phyloP scores from a whole-genome alignment of 2,329 filamentous ascomycete species.

The Cercospora sp. region DNA sequence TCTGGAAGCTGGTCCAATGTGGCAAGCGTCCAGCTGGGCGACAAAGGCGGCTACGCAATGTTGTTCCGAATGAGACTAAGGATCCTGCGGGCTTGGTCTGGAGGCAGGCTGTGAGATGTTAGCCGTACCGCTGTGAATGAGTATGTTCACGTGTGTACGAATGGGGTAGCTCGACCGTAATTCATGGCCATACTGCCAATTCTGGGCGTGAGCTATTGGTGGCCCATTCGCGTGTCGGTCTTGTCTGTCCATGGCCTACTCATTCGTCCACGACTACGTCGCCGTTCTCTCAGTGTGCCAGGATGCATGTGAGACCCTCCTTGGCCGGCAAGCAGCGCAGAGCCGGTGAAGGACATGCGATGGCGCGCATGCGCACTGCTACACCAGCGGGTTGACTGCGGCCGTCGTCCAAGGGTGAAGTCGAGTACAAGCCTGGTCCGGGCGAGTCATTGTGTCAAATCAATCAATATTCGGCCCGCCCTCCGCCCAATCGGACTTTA shows the following conservation, averaged over 20 bases:
- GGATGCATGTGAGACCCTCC: not conserved
- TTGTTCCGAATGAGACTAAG: not conserved
- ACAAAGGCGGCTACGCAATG: not conserved
- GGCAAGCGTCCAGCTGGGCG: not conserved
- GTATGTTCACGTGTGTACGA: not conserved
- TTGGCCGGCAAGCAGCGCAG: not conserved
- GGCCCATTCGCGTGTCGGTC: not conserved
- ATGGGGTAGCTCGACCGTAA: not conserved
- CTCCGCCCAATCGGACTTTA: not conserved
- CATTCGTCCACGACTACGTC: not conserved
- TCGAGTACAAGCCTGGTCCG: not conserved
- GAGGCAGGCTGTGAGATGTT: not conserved
- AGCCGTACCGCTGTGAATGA: not conserved
- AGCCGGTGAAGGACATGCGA: not conserved
- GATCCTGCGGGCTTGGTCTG: not conserved
- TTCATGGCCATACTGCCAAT: not conserved
- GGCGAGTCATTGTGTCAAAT: constrained; percentile 5
- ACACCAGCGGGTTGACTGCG: not conserved
- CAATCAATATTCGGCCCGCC: not conserved
- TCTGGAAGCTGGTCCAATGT: not conserved
- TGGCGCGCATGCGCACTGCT: not conserved
- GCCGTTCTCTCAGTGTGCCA: not conserved
- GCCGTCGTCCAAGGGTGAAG: not conserved
- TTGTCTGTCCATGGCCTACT: not conserved
- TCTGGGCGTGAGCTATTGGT: not conserved